Percentiles rank a stretch among this genome's conserved stretches.
These are phyloP conservation scores for Teratosphaeriaceae sp. DNA, from an alignment of 2,329 filamentous ascomycete genomes.

Conservation along the genomic window DNA sequence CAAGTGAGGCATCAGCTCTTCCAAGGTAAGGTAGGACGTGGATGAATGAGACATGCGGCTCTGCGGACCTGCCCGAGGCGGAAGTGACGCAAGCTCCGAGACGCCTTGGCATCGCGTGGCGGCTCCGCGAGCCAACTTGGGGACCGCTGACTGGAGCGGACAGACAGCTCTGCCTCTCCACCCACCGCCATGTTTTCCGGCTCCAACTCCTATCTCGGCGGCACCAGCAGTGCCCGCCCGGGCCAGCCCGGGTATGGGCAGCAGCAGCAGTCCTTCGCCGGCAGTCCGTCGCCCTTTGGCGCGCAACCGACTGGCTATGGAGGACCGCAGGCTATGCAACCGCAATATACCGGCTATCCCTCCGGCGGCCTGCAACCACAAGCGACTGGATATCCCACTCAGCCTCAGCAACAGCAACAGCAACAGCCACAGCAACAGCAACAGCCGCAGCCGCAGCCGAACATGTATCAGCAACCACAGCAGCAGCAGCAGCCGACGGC, in stretches of 20 bases:
- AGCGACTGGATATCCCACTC: conserved; percentile 27
- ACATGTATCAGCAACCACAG: conserved; percentile 34
- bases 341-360: conserved; percentile 63
- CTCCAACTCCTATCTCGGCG: conserved; percentile 79
- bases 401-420: conserved; percentile 26
- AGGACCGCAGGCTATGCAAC: conserved; percentile 46
- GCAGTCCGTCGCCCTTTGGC: conserved; percentile 43
- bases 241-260: conserved; percentile 46
- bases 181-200: conserved; percentile 73
- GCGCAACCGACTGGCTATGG: conserved; percentile 51
- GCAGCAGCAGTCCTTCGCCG: conserved; percentile 44
- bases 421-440: conserved; percentile 37
- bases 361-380: conserved; percentile 29
- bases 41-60: too few relatives aligned
- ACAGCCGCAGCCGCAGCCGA: conserved; percentile 32
- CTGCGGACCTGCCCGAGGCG: too few relatives aligned
- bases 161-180: neutral
- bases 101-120: too few relatives aligned
- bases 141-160: too few relatives aligned
- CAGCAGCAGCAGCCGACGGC: conserved; percentile 39
- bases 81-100: too few relatives aligned
- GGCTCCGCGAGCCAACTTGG: too few relatives aligned
- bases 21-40: too few relatives aligned
- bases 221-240: conserved; percentile 65
- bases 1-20: too few relatives aligned